Base-by-base conservation (phyloP, 352 stramenopile genomes). In the Phytopythium cucurbitacearum region DNA sequence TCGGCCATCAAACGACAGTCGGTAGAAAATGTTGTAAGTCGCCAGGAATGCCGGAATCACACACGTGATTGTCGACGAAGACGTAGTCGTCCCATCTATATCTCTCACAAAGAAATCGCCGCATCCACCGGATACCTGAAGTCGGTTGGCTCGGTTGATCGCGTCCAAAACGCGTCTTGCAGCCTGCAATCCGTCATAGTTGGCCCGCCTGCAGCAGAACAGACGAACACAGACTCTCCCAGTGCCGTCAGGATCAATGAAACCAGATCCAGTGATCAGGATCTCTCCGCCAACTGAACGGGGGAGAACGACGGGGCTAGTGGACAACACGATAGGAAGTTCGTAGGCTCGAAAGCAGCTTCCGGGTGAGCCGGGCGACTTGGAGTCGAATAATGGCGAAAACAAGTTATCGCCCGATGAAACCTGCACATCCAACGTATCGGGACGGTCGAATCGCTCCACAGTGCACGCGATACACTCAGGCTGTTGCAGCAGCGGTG, bases 11-110 rank as follows among this genome's bases (percentile, higher is more conserved):
- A 89, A 73, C 7, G 80, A 89, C 5, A 88, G 40, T 2, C 76
- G 80, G 36, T 83, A 88, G 53, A 71, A 91, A 16, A 89, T 37
- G 39, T 69, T 78, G 63, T 83, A 91, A n/a, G 55, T 77, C 1
- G 73, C 71, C 0, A 89, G 50, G n/a, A 67, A 60, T 0, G 75
- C 42, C 9, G 80, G 80, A 16, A 89, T 57, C 15, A 50, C 41
- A 33, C 75, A 77, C 21, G 60, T 65, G 13, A 89, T 32, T 34
- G 48, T 64, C 8, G 64, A 70, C 1, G 61, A 39, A 2, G 77
- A 85, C 3, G 85, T 51, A 40, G 81, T 73, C 5, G 37, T 51
- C 0, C 61, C 80, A 35, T 66, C 45, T 2, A 88, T 48, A 39
- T 89, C 77, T 16, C 62, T 53, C 7, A 80, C 54, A 36, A 87